Percentiles rank a stretch among this genome's conserved stretches.
Evolutionary conservation across 306 rosid species (phyloP).

Genomic region (Glycine soja): DNA sequence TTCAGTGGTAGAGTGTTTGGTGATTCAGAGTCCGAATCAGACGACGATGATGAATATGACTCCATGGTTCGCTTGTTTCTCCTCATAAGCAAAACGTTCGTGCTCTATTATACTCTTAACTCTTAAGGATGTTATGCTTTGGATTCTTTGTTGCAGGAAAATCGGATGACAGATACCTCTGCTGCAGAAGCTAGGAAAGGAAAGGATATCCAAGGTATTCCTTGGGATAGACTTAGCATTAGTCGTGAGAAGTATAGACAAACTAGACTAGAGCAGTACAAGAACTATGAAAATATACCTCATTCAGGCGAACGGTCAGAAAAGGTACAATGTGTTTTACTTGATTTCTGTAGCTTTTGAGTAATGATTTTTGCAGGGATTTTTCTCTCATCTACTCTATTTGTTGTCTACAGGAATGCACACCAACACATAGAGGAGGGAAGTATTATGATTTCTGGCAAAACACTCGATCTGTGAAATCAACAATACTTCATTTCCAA

Average conservation of each 20-base stretch:
- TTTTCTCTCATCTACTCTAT: conserved; percentile 6
- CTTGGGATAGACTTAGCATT: conserved; percentile 58
- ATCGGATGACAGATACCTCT: conserved; percentile 49
- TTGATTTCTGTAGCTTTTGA: not conserved
- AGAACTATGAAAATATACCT: conserved; percentile 80
- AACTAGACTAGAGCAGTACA: conserved; percentile 84
- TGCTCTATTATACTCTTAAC: no score
- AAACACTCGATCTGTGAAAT: conserved; percentile 83
- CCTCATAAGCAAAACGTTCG: not conserved
- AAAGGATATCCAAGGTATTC: conserved; percentile 58
- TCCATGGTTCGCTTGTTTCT: conserved; percentile 44
- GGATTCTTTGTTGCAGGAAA: conserved; percentile 45
- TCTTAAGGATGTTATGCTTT: not conserved
- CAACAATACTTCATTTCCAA: conserved; percentile 88
- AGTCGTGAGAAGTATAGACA: conserved; percentile 61
- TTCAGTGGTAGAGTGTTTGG: conserved; percentile 46
- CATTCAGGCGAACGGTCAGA: conserved; percentile 73
- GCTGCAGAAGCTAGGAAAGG: conserved; percentile 54
- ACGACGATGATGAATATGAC: conserved; percentile 44
- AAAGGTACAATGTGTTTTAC: conserved; percentile 59
- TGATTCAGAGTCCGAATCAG: conserved; percentile 55
- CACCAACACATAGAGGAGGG: conserved; percentile 64
- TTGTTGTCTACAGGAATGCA: conserved; percentile 64
- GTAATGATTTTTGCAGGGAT: conserved; percentile 16
- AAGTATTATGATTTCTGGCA: conserved; percentile 72